These are phyloP conservation scores for Tranzscheliella williamsii DNA, from an alignment of 1,284 basidiomycete species.

Conservation along the genomic window DNA sequence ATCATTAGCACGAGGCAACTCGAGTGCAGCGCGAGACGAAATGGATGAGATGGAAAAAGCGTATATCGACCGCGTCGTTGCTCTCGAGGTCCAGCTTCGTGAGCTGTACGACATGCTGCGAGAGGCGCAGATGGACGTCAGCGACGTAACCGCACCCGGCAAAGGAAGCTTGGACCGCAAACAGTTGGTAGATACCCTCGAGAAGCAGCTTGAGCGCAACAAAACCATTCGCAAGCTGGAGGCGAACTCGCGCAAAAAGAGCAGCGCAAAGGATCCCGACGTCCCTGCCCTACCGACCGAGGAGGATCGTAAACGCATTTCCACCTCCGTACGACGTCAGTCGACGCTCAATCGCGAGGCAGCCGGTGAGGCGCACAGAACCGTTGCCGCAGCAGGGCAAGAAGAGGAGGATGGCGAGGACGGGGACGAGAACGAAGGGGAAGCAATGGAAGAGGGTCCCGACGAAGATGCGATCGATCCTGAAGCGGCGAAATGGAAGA, in stretches of 20 bases:
- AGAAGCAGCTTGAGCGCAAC: slow-evolving; percentile 59
- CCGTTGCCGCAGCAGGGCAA: background rate
- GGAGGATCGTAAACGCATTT: slow-evolving; percentile 41
- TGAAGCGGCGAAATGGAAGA: slow-evolving; percentile 56
- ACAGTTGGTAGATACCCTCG: slow-evolving; percentile 67
- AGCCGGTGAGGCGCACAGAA: background rate
- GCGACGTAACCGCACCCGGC: slow-evolving; percentile 37
- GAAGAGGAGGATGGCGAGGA: background rate
- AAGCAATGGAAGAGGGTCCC: slow-evolving; percentile 11
- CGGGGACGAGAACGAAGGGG: slow-evolving; percentile 8
- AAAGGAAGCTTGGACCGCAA: slow-evolving; percentile 52
- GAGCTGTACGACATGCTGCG: slow-evolving; percentile 84
- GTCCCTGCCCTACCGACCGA: slow-evolving; percentile 19
- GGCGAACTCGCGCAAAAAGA: slow-evolving; percentile 54
- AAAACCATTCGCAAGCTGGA: slow-evolving; percentile 61
- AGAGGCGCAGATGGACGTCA: slow-evolving; percentile 75
- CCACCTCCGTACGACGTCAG: slow-evolving; percentile 35
- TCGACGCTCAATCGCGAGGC: slow-evolving; percentile 15
- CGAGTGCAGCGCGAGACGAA: slow-evolving; percentile 64
- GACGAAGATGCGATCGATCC: slow-evolving; percentile 31
- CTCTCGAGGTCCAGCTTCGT: slow-evolving; percentile 88
- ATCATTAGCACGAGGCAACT: slow-evolving; percentile 75
- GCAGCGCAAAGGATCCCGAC: slow-evolving; percentile 1
- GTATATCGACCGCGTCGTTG: slow-evolving; percentile 83
- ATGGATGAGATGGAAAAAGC: slow-evolving; percentile 77